Evolutionary conservation across 768 basidiomycete species (phyloP).

Genomic region (Chiua virens): DNA sequence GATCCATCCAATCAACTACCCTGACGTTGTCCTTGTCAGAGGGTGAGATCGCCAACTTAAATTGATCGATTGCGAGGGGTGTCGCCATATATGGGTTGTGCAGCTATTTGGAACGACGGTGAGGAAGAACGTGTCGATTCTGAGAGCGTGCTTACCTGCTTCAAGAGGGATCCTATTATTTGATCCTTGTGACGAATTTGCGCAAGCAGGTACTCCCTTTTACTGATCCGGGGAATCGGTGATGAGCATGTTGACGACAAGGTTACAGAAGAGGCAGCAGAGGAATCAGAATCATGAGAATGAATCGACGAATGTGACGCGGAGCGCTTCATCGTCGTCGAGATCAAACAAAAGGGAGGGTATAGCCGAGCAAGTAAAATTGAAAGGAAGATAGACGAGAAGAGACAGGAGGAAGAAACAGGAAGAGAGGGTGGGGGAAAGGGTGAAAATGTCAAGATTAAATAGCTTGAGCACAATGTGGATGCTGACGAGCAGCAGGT

Average conservation of each 20-base stretch:
- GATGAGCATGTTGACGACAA: constrained; percentile 35
- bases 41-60: constrained; percentile 74
- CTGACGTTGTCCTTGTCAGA: constrained; percentile 68
- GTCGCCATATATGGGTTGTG: constrained; percentile 83
- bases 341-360: background rate
- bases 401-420: background rate
- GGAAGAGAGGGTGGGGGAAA: background rate
- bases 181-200: constrained; percentile 87
- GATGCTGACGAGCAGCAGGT: background rate
- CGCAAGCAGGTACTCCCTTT: constrained; percentile 82
- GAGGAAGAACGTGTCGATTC: background rate
- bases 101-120: constrained; percentile 28
- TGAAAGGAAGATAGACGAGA: background rate
- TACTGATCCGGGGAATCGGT: constrained; percentile 47
- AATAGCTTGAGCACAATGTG: constrained; percentile 14
- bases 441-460: constrained; percentile 10
- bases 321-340: constrained; percentile 16
- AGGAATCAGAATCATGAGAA: constrained; percentile 29
- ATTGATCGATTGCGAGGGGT: constrained; percentile 76
- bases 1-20: constrained; percentile 75
- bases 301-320: constrained; percentile 14
- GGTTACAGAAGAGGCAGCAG: constrained; percentile 37
- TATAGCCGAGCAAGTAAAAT: background rate
- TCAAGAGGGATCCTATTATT: constrained; percentile 81
- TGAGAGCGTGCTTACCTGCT: constrained; percentile 52